Percentiles rank a stretch among this genome's conserved stretches.
These are phyloP conservation scores for Tetrahymena thermophila DNA, from an alignment of 73 alveolate genomes.

Conservation along the genomic window DNA sequence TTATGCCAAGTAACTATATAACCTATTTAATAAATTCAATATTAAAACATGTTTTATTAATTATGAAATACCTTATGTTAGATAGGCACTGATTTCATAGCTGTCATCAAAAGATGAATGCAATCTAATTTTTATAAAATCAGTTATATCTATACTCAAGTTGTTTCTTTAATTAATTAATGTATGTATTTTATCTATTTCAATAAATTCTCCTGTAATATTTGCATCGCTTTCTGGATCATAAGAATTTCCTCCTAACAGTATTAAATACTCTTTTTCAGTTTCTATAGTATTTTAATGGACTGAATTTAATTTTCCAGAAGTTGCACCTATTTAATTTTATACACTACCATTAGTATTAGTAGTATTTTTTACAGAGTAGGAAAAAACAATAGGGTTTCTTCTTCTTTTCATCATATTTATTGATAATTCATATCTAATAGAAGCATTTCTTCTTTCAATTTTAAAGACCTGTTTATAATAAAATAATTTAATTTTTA, in stretches of 20 bases:
- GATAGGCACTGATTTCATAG: background rate
- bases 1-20: background rate
- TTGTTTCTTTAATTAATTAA: background rate
- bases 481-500: background rate
- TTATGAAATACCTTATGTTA: background rate
- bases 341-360: background rate
- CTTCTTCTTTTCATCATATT: background rate
- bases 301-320: background rate
- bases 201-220: background rate
- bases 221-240: background rate
- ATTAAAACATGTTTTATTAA: no score
- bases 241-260: background rate
- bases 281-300: background rate
- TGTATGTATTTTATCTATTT: background rate
- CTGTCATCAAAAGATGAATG: background rate
- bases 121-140: background rate
- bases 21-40: background rate
- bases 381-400: background rate
- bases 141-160: background rate
- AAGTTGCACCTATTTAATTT: background rate
- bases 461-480: background rate
- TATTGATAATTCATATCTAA: background rate
- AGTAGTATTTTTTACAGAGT: background rate
- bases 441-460: background rate
- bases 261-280: background rate